A percentile compares a stretch with the other conserved stretches of the same genome.
Conservation (phyloP, 1,284 basidiomycete species). For the Taiwanofungus camphoratus region DNA sequence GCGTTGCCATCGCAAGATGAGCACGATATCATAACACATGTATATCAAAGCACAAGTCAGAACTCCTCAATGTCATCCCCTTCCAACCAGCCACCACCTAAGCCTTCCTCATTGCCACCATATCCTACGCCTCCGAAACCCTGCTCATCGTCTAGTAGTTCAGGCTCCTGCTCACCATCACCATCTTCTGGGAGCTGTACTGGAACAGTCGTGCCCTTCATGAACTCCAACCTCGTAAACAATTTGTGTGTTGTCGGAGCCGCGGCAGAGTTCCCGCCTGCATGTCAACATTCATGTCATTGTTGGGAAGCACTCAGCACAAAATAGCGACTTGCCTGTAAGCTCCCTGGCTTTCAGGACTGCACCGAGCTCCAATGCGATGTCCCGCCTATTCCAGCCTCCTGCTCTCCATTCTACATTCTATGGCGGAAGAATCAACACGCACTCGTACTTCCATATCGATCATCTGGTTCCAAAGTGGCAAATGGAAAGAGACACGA, state of each 20-base stretch:
- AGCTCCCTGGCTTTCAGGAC: conserved; percentile 44
- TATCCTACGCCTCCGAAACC: conserved; percentile 10
- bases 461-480: too few relatives aligned
- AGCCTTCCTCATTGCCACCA: conserved; percentile 12
- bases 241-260: conserved; percentile 42
- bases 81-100: conserved; percentile 55
- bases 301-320: background rate
- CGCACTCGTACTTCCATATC: background rate
- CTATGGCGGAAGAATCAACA: conserved; percentile 17
- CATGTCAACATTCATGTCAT: too few relatives aligned
- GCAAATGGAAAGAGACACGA: background rate
- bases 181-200: conserved; percentile 36
- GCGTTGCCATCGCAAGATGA: background rate
- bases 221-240: conserved; percentile 54
- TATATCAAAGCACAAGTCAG: background rate
- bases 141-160: conserved; percentile 22
- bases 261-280: conserved; percentile 1
- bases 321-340: background rate
- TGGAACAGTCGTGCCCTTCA: conserved; percentile 19
- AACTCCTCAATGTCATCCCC: conserved; percentile 65
- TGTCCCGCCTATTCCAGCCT: conserved; percentile 48
- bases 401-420: conserved; percentile 25
- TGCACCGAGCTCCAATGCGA: conserved; percentile 57
- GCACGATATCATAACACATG: background rate
- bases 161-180: conserved; percentile 22